Evolutionary conservation across 768 basidiomycete species (phyloP).

Genomic region (Lentinula boryana): DNA sequence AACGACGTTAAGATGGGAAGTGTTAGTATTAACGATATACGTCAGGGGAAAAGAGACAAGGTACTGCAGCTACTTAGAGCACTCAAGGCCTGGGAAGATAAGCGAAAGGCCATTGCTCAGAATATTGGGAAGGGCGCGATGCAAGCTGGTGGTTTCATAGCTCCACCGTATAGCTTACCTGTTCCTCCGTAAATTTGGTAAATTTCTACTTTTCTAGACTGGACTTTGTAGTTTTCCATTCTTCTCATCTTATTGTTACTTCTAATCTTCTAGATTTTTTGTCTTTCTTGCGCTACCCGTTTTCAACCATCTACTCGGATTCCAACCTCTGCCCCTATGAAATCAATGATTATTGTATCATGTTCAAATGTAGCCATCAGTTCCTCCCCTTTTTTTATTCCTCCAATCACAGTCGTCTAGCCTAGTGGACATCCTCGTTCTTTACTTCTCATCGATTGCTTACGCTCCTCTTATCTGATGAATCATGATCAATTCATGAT

Average conservation of each 20-base stretch:
- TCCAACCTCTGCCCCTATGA: neutral
- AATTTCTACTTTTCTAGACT: neutral
- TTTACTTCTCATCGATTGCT: neutral
- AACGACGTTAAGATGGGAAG: constrained; percentile 89
- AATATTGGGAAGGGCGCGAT: constrained; percentile 41
- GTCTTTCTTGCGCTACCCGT: neutral
- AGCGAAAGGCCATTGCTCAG: constrained; percentile 48
- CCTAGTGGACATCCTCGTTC: neutral
- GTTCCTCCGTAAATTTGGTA: neutral
- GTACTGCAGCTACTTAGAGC: constrained; percentile 74
- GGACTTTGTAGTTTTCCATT: neutral
- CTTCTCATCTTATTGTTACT: neutral
- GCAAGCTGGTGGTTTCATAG: constrained; percentile 29
- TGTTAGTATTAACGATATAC: constrained; percentile 91
- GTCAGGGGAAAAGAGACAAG: constrained; percentile 77
- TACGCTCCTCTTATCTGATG: neutral
- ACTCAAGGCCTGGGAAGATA: constrained; percentile 77
- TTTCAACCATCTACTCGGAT: neutral
- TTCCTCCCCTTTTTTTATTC: neutral
- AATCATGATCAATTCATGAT: too few species aligned
- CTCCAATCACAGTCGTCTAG: neutral
- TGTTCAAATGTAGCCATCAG: neutral
- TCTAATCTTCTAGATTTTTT: neutral
- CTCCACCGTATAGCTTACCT: constrained; percentile 6
- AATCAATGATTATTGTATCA: neutral